Evolutionary conservation across 1,284 basidiomycete species (phyloP), one percentile per base, ranked within the genome.

Genomic region (Sanghuangporus baumii): DNA sequence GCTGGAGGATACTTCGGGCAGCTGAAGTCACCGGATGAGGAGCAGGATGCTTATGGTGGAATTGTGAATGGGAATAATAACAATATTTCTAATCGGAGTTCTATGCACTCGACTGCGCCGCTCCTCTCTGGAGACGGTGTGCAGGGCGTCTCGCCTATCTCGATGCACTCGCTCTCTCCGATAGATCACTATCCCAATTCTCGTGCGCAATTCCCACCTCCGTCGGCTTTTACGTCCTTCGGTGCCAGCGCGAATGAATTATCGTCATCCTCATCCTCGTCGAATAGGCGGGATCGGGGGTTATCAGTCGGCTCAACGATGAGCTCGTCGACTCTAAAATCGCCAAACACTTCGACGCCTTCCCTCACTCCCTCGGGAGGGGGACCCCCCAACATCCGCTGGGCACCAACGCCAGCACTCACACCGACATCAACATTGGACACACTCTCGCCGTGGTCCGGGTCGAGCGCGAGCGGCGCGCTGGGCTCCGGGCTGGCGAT

Each of bases 401-500:
- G 52, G 52, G 43, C 43, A 2, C 20, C 43, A 46, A n/a, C 40
- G 20, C 20, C 43, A 6, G 5, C 20, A n/a, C 43, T 46, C 43
- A 7, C 8, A 16, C 20, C 43, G 2, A 31, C 26, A 5, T 31
- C 26, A 5, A 31, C 26, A 5, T 31, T 3, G 26, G 26, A 31
- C 26, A 31, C 26, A 5, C 47, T 48, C n/a, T 16, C 16, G 9
- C 47, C 47, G 9, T 14, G 40, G 57, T 72, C 37, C 23, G 55
- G 34, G 26, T 47, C 46, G 46, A 51, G 66, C 71, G 56, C 56
- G 66, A 70, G 23, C 46, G 61, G 11, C 55, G 59, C 36, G 41
- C 59, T 50, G 47, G 56, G 38, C 65, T 67, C 26, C 57, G 67
- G 59, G 7, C 60, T 65, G 16, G 56, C 63, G 12, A 79, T 90